Evolutionary conservation across 805 yeast species (phyloP).

Genomic region (Yamadazyma scolyti): DNA sequence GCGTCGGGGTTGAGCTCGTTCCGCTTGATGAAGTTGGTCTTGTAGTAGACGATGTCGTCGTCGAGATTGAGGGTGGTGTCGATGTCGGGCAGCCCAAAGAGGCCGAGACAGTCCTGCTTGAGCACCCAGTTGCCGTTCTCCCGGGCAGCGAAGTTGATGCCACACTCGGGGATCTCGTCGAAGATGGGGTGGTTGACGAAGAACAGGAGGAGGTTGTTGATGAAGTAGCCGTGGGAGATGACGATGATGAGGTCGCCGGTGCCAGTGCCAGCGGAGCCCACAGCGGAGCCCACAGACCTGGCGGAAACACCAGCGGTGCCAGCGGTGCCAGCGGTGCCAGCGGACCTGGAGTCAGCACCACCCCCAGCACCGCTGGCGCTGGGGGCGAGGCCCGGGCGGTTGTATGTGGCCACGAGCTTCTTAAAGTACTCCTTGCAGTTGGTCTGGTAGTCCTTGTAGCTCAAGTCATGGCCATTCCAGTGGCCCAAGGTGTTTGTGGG

Average conservation of each 20-base stretch:
- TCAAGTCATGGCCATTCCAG: slow-evolving; percentile 38
- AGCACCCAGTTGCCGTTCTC: slow-evolving; percentile 27
- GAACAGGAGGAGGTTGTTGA: slow-evolving; percentile 34
- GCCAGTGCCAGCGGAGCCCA: slow-evolving; percentile 19
- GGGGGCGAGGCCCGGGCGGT: slow-evolving; percentile 25
- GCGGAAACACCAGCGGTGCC: too few relatives aligned
- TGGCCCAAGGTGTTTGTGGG: slow-evolving; percentile 42
- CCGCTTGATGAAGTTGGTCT: slow-evolving; percentile 38
- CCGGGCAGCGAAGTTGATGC: slow-evolving; percentile 29
- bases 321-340: too few relatives aligned
- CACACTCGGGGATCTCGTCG: slow-evolving; percentile 41
- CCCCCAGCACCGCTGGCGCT: too few relatives aligned
- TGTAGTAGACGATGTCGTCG: slow-evolving; percentile 40
- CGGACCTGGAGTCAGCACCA: too few relatives aligned
- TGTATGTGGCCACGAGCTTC: slow-evolving; percentile 40
- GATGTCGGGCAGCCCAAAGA: slow-evolving; percentile 20
- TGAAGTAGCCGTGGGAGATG: slow-evolving; percentile 40
- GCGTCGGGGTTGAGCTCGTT: slow-evolving; percentile 20
- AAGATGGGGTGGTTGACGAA: slow-evolving; percentile 43
- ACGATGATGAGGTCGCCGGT: slow-evolving; percentile 34
- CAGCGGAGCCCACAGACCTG: too few relatives aligned
- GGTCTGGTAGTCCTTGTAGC: slow-evolving; percentile 36
- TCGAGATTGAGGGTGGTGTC: slow-evolving; percentile 34
- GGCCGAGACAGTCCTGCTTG: slow-evolving; percentile 28
- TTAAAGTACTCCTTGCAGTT: slow-evolving; percentile 37